These are phyloP conservation scores for Ophiostoma angusticollis DNA, from an alignment of 2,329 filamentous ascomycete genomes.

Conservation along the genomic window DNA sequence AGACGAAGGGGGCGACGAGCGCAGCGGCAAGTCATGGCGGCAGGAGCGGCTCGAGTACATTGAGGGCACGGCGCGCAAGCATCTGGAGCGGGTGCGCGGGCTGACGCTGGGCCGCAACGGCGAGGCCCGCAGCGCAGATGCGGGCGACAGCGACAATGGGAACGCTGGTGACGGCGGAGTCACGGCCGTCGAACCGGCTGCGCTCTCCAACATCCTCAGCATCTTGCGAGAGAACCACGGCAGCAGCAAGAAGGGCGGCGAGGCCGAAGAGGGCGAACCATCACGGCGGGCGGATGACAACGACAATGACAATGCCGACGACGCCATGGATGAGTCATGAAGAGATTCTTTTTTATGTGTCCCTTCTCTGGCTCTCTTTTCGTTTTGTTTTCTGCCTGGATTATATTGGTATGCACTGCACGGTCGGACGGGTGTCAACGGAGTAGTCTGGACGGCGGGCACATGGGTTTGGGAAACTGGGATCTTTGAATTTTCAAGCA, in stretches of 20 bases:
- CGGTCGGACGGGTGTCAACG: no score
- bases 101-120: conserved; percentile 51
- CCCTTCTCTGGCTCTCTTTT: background rate
- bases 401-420: no score
- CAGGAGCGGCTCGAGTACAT: conserved; percentile 70
- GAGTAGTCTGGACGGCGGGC: no score
- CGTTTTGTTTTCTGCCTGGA: background rate
- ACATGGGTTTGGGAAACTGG: no score
- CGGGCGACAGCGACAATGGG: conserved; percentile 41
- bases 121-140: no score
- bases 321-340: conserved; percentile 20
- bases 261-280: background rate
- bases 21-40: conserved; percentile 41
- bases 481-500: no score
- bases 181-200: conserved; percentile 30
- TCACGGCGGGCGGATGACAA: background rate
- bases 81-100: conserved; percentile 58
- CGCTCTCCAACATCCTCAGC: conserved; percentile 13
- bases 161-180: conserved; percentile 33
- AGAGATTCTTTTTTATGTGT: background rate
- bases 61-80: conserved; percentile 62
- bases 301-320: conserved; percentile 1
- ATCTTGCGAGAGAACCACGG: conserved; percentile 11
- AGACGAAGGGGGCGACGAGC: conserved; percentile 9
- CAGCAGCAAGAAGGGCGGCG: background rate